Base-by-base conservation (phyloP, 1,139 yeast species). In the Barnettozyma hawaiiensis region DNA sequence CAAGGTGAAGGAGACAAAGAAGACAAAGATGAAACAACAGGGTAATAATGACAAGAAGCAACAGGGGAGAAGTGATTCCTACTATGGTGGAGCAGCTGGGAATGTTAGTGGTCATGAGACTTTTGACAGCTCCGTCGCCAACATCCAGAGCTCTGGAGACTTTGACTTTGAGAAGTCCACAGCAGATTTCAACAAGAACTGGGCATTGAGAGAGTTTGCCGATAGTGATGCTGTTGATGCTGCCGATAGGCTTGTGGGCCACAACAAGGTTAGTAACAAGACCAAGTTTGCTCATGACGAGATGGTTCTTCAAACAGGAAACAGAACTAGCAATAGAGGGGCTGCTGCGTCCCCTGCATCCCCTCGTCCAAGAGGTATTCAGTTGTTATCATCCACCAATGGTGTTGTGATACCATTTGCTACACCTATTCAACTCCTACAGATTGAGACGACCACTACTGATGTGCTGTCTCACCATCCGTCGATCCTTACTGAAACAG, bases 161-260 rank as follows among this genome's bases (percentile, higher is more conserved):
- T 90, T 90, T 64, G 97, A 90, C 61, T 90, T 90, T 62, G 86
- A 78, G 46, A 83, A 89, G 10, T 86, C 85, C 57, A 71, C 89
- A 51, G 82, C 84, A 23, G 77, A 81, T 71, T 90, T 90, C 58
- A 95, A 90, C 62, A 90, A 90, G 61, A 70, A 74, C 48, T 71
- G 81, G 7, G 92, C 89, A 7, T 85, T 90, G 61, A 85, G 83
- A 44, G 87, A 85, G 57, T 75, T 89, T 57, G 78, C 80, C 40
- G 73, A 72, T 50, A 67, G 70, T 43, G 96, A 87, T 58, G 71
- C 69, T 14, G 70, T 79, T 20, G 77, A 71, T 40, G 81, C 85
- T 2, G 67, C 71, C 16, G 71, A 77, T 37, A 70, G 96, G 49
- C 67, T 87, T 32, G 96, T 85, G 7, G 82, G 89, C 4, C 86